Base-by-base conservation (phyloP, 176 grass and related monocot species). In the Oryza meridionalis region DNA sequence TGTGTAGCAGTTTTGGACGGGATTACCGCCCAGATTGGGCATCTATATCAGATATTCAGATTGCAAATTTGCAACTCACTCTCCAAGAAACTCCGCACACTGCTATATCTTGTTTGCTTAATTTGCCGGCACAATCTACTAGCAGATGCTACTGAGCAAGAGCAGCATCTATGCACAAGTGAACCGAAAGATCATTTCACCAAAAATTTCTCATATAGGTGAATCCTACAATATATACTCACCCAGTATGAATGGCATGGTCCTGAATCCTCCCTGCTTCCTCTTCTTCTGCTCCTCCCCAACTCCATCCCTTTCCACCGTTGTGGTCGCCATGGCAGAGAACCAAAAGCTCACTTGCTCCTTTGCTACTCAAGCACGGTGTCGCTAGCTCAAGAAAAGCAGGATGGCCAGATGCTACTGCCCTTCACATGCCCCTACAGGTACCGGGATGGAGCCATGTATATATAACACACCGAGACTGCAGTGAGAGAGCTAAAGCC, bases 171-270 rank as follows among this genome's bases (percentile, higher is more conserved):
- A 21, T 58, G 6, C 21, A 51, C 15, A 51, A 40, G 38, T 53
- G 16, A 16, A 53, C 1, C 50, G 16, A 19, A 16, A 53, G 13
- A 58, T 8, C 51, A 21, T 6, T 21, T 58, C 51, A 7, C 51
- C 17, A 21, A 21, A 21, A 16, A 17, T 53, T 72, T 40, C 7
- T 12, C 19, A 25, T 69, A 26, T 50, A 66, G 55, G 40, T 24
- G 25, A 19, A 55, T 14, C 67, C 13, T 33, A 43, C 4, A 3
- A 51, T 51, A 50, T 17, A 26, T 59, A 13, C 84, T 88, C 77
- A 95, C 93, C 93, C 24, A 95, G 75, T 75, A 95, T 92, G 65
- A 92, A 84, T 8, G 93, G 93, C 88, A 95, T 90, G 73, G 93
- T 95, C 85, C 70, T 88, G 90, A 92, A 85, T 42, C 93, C 93